Percentiles rank a stretch among this genome's conserved stretches.
Evolutionary conservation across 805 yeast species (phyloP).

Genomic region (Ogataea sp.): DNA sequence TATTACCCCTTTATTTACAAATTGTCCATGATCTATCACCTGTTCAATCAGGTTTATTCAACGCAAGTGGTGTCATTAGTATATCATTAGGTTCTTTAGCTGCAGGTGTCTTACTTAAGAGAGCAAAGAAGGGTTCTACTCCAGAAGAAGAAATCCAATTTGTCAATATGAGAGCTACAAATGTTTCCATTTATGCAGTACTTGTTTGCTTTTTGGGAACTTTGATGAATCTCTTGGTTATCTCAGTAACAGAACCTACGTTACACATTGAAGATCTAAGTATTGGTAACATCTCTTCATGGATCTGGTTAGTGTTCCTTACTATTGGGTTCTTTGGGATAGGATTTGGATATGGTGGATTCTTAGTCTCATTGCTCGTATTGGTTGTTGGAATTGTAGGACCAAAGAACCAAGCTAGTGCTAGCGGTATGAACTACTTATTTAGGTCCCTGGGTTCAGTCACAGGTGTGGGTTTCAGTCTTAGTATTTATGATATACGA

Average conservation of each 20-base stretch:
- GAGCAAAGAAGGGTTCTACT: conserved; percentile 10
- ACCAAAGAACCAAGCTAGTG: conserved; percentile 36
- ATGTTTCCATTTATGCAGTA: conserved; percentile 16
- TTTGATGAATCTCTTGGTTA: neutral
- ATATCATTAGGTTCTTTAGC: conserved; percentile 31
- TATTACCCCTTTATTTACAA: conserved; percentile 35
- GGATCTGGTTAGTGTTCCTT: conserved; percentile 22
- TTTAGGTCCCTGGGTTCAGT: conserved; percentile 43
- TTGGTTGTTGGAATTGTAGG: conserved; percentile 38
- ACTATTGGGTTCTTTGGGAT: conserved; percentile 21
- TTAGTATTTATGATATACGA: conserved; percentile 28
- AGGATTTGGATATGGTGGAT: conserved; percentile 34
- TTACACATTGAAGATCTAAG: conserved; percentile 8
- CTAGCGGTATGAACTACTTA: conserved; percentile 40
- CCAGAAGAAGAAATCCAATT: conserved; percentile 4
- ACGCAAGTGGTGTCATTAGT: conserved; percentile 32
- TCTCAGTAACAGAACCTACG: conserved; percentile 15
- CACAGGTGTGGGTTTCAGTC: conserved; percentile 35
- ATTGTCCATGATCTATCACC: conserved; percentile 32
- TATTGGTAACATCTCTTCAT: conserved; percentile 8
- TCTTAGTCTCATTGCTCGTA: conserved; percentile 29
- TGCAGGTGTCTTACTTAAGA: conserved; percentile 27
- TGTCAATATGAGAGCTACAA: conserved; percentile 15
- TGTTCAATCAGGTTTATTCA: conserved; percentile 30
- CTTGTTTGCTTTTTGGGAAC: conserved; percentile 15